Conservation (phyloP, 805 yeast species). For the Pichia thaimueangensis region DNA sequence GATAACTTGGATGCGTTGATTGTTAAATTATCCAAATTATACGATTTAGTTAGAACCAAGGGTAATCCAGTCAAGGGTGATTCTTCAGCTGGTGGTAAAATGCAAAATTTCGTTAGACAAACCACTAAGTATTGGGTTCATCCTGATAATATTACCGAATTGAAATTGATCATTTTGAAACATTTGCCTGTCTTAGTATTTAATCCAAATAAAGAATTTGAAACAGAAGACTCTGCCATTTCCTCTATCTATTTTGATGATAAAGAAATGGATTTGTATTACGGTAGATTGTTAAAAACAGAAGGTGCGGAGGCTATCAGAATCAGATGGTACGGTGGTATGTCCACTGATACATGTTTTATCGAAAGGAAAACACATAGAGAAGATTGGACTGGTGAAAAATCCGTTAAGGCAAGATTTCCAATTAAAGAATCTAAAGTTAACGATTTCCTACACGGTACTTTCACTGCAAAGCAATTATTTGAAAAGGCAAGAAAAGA, state of each 20-base stretch:
- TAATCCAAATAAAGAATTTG: slow-evolving; percentile 94
- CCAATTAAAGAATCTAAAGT: slow-evolving; percentile 86
- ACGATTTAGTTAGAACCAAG: slow-evolving; percentile 90
- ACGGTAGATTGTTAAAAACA: slow-evolving; percentile 89
- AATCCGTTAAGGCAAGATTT: slow-evolving; percentile 97
- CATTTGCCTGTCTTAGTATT: slow-evolving; percentile 96
- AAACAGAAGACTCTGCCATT: slow-evolving; percentile 89
- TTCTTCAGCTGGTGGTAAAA: slow-evolving; percentile 95
- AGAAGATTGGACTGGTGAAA: slow-evolving; percentile 99
- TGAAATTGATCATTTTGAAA: slow-evolving; percentile 84
- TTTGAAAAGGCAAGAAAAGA: slow-evolving; percentile 91
- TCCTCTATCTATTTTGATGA: slow-evolving; percentile 96
- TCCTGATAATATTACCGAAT: slow-evolving; percentile 95
- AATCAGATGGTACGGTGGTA: slow-evolving; percentile 98
- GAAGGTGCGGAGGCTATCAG: slow-evolving; percentile 99
- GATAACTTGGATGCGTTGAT: slow-evolving; percentile 88
- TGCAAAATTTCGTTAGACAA: slow-evolving; percentile 97
- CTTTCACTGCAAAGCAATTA: slow-evolving; percentile 79
- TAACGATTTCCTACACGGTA: slow-evolving; percentile 77
- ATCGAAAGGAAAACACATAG: slow-evolving; percentile 97
- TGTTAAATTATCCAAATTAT: slow-evolving; percentile 80
- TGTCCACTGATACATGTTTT: slow-evolving; percentile 85
- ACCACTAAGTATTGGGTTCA: slow-evolving; percentile 99
- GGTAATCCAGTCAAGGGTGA: slow-evolving; percentile 96
- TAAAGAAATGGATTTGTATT: slow-evolving; percentile 79